Evolutionary conservation across 2,329 filamentous ascomycete species (phyloP).

Genomic region (Penicillium sp.): DNA sequence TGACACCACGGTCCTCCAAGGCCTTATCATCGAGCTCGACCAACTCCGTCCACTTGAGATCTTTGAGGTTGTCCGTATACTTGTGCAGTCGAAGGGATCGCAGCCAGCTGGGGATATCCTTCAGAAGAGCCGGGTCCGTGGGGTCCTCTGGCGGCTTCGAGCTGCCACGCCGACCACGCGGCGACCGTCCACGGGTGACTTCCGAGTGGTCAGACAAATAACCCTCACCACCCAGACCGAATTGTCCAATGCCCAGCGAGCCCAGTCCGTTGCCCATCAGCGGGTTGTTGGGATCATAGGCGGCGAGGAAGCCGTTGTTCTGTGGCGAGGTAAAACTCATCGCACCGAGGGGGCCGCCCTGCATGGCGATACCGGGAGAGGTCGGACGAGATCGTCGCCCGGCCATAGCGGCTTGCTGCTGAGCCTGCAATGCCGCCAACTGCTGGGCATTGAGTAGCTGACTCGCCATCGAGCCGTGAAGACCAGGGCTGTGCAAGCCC

Average conservation of each 20-base stretch:
- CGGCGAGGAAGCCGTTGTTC: constrained; percentile 89
- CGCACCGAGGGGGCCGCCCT: constrained; percentile 60
- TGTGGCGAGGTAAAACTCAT: constrained; percentile 83
- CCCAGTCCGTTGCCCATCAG: constrained; percentile 71
- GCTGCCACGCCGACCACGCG: constrained; percentile 86
- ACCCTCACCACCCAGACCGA: constrained; percentile 72
- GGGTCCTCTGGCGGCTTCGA: constrained; percentile 98
- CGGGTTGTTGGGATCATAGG: constrained; percentile 75
- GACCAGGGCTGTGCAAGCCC: constrained; percentile 61
- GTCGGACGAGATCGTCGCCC: constrained; percentile 80
- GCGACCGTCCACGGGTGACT: constrained; percentile 85
- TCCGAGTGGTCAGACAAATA: constrained; percentile 95
- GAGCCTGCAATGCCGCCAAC: constrained; percentile 75
- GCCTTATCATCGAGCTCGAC: constrained; percentile 91
- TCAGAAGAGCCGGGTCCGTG: constrained; percentile 83
- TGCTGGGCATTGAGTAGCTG: constrained; percentile 86
- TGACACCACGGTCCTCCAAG: constrained; percentile 88
- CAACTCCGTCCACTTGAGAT: constrained; percentile 93
- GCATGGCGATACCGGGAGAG: constrained; percentile 85
- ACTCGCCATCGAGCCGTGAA: constrained; percentile 76
- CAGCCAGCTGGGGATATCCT: constrained; percentile 96
- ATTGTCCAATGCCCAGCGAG: constrained; percentile 69
- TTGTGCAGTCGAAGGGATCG: constrained; percentile 94
- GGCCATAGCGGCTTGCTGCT: constrained; percentile 58
- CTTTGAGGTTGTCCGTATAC: constrained; percentile 97